Evolutionary conservation across 1,139 yeast genomes (phyloP).

Genomic region (Hansenula sp.): DNA sequence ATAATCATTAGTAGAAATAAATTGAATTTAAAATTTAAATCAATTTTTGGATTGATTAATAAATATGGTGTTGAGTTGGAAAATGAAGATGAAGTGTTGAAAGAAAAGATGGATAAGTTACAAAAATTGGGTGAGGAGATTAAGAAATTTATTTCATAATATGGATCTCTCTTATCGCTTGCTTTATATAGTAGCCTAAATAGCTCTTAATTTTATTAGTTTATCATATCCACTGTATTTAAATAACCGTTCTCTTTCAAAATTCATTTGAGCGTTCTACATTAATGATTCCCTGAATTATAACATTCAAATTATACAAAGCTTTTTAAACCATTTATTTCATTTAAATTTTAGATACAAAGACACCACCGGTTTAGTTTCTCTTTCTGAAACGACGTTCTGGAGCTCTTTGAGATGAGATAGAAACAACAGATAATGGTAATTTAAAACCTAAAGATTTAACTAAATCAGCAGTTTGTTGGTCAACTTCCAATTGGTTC

Average conservation of each 20-base stretch:
- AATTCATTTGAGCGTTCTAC: too few relatives aligned
- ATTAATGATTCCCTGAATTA: too few relatives aligned
- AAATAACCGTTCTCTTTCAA: too few relatives aligned
- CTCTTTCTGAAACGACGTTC: conserved; percentile 95
- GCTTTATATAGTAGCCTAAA: too few relatives aligned
- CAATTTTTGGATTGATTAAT: conserved; percentile 31
- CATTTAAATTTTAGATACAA: too few relatives aligned
- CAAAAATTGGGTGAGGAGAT: conserved; percentile 37
- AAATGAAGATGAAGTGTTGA: conserved; percentile 29
- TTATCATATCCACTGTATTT: too few relatives aligned
- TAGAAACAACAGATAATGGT: conserved; percentile 87
- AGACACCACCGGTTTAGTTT: too few relatives aligned
- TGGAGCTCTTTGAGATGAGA: conserved; percentile 88
- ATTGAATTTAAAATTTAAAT: conserved; percentile 32
- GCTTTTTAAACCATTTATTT: neutral
- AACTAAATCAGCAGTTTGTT: conserved; percentile 96
- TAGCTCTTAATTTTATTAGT: too few relatives aligned
- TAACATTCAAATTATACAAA: neutral
- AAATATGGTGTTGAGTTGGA: conserved; percentile 33
- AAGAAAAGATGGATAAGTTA: conserved; percentile 31
- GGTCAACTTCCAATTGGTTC: conserved; percentile 96
- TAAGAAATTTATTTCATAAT: conserved; percentile 25
- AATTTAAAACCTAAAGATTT: conserved; percentile 95
- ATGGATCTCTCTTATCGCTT: neutral
- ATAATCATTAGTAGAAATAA: conserved; percentile 34